Conservation (phyloP, 768 basidiomycete species). For the Krasilnikovozyma curviuscula region DNA sequence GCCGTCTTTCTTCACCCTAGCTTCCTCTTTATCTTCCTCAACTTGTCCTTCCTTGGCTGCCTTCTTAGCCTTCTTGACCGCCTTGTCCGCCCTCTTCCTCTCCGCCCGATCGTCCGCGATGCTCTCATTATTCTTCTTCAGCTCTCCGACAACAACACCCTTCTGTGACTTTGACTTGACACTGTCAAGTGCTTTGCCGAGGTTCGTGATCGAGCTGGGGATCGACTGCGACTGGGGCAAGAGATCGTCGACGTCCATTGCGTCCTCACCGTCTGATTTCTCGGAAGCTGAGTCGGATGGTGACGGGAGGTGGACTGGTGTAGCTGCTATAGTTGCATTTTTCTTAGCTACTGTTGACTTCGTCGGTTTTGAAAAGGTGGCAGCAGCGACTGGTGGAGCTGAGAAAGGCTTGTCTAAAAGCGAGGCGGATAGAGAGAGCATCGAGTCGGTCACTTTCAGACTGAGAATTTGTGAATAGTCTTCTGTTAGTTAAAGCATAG, state of each 20-base stretch:
- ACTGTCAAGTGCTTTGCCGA: not conserved
- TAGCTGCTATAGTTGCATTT: no score
- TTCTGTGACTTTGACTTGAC: not conserved
- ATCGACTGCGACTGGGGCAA: no score
- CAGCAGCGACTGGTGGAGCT: slow-evolving; percentile 3
- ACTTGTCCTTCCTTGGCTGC: not conserved
- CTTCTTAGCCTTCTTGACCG: not conserved
- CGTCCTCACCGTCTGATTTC: not conserved
- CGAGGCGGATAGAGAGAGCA: slow-evolving; percentile 11
- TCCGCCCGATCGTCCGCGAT: not conserved
- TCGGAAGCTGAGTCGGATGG: no score
- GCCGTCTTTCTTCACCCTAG: not conserved
- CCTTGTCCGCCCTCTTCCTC: not conserved
- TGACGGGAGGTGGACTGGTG: no score
- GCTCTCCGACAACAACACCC: not conserved
- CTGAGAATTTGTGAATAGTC: not conserved
- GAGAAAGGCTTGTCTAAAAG: slow-evolving; percentile 7
- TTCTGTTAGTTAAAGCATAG: no score
- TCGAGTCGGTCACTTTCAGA: slow-evolving; percentile 7
- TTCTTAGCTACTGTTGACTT: no score
- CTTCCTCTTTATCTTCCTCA: not conserved
- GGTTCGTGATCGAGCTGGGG: not conserved
- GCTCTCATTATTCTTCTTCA: not conserved
- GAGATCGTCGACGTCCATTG: not conserved
- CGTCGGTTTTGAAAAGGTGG: not conserved